These are phyloP conservation scores for Paracamarosporium sp. DNA, from an alignment of 2,329 filamentous ascomycete genomes.

Conservation along the genomic window DNA sequence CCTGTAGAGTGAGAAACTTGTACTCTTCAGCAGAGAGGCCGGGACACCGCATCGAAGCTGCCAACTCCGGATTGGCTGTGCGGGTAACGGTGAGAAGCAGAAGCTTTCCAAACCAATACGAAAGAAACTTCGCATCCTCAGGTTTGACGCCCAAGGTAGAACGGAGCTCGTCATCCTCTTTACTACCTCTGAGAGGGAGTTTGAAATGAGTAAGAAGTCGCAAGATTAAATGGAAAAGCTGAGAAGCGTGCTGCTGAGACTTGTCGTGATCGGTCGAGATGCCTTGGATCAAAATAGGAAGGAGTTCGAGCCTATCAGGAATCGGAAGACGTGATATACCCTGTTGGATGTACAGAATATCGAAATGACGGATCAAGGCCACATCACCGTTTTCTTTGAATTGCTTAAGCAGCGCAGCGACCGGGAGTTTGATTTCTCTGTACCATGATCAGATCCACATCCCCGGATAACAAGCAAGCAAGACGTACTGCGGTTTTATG, in stretches of 20 bases:
- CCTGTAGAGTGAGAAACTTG: conserved; percentile 70
- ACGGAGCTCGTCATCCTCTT: conserved; percentile 76
- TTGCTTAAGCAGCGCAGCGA: conserved; percentile 83
- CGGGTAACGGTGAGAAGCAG: conserved; percentile 66
- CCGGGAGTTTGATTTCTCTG: conserved; percentile 75
- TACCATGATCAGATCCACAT: conserved; percentile 15
- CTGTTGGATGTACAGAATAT: conserved; percentile 88
- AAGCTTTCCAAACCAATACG: conserved; percentile 77
- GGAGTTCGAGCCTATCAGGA: conserved; percentile 71
- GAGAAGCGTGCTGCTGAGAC: conserved; percentile 62
- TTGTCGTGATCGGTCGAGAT: conserved; percentile 67
- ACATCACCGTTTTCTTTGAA: conserved; percentile 78
- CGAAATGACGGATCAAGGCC: conserved; percentile 82
- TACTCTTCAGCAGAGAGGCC: conserved; percentile 72
- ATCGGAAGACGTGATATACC: conserved; percentile 70
- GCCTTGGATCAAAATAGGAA: conserved; percentile 73
- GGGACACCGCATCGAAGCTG: conserved; percentile 55
- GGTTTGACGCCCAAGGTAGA: conserved; percentile 70
- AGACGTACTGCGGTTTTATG: conserved; percentile 60
- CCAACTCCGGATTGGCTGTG: conserved; percentile 43
- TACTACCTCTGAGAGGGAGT: conserved; percentile 77
- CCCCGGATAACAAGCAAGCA: background rate
- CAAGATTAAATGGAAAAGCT: conserved; percentile 83
- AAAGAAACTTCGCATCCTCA: conserved; percentile 76
- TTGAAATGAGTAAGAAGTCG: conserved; percentile 74